Percentiles rank a stretch among this genome's conserved stretches.
These are phyloP conservation scores for Macroventuria anomochaeta DNA, from an alignment of 2,329 filamentous ascomycete species.

Conservation along the genomic window DNA sequence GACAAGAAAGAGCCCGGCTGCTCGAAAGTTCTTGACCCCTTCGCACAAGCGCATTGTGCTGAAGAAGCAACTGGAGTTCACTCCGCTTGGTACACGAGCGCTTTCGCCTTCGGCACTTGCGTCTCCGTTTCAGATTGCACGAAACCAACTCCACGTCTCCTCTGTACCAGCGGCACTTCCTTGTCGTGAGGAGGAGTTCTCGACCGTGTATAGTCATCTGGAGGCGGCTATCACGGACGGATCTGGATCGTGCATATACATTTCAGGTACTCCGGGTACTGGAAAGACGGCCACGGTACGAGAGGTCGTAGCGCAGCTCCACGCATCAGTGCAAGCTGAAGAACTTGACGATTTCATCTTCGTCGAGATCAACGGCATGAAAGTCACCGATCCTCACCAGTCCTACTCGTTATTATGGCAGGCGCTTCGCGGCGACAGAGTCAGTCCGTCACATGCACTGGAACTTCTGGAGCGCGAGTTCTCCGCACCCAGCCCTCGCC, in stretches of 20 bases:
- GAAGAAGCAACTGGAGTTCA: slow-evolving; percentile 93
- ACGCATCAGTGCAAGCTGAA: slow-evolving; percentile 84
- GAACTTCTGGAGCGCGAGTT: slow-evolving; percentile 93
- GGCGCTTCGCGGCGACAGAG: slow-evolving; percentile 88
- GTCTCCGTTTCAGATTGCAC: slow-evolving; percentile 90
- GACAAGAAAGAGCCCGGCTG: slow-evolving; percentile 53
- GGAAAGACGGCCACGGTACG: slow-evolving; percentile 97
- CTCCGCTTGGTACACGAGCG: slow-evolving; percentile 86
- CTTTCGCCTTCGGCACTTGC: slow-evolving; percentile 78
- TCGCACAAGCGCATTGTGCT: slow-evolving; percentile 73
- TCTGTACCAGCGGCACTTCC: slow-evolving; percentile 88
- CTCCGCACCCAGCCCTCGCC: slow-evolving; percentile 83
- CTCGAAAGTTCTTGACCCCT: slow-evolving; percentile 66
- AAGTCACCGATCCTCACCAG: slow-evolving; percentile 96
- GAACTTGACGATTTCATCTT: slow-evolving; percentile 99
- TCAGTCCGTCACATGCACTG: slow-evolving; percentile 88
- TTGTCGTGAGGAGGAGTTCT: slow-evolving; percentile 91
- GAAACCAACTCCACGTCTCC: slow-evolving; percentile 89
- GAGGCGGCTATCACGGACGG: slow-evolving; percentile 94
- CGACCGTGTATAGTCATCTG: slow-evolving; percentile 88
- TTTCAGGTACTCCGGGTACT: slow-evolving; percentile 96
- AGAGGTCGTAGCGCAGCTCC: slow-evolving; percentile 88
- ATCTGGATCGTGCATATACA: slow-evolving; percentile 95
- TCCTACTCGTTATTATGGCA: slow-evolving; percentile 96
- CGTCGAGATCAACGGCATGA: slow-evolving; percentile 99